Base-by-base conservation (phyloP, 2,329 filamentous ascomycete genomes). In the Cladosporium velox region DNA sequence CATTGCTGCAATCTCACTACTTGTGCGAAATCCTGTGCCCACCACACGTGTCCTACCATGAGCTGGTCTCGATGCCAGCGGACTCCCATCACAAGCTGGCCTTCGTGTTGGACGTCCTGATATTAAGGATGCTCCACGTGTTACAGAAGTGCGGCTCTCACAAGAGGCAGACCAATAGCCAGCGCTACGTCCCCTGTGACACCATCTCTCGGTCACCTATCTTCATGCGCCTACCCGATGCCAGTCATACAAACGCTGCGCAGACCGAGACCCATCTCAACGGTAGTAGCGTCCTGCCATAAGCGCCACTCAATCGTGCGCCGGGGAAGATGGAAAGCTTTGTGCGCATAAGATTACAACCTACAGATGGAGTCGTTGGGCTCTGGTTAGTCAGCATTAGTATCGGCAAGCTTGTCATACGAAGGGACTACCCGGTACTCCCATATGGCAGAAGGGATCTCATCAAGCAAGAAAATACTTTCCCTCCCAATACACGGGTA, bases 181-280 rank as follows among this genome's bases (percentile, higher is more conserved):
- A 18, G 44, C 44, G 30, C 12, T 32, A 32, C 47, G 24, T 51
- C 30, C 24, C 44, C 30, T 61, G 59, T 61, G 59, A 26, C 30
- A 51, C 21, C n/a, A 14, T 51, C 41, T n/a, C 44, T 24, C 30
- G 4, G 44, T 38, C 44, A 35, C 59, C 59, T 38, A 28, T 26
- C 47, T 32, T 21, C 59, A 61, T 61, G 59, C 59, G 26, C 26
- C n/a, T 52, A 61, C 24, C 59, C 59, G 30, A 30, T 21, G 21
- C 41, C 47, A 35, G 41, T 59, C 57, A 15, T 55, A 55, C 52
- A 55, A 55, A 55, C 52, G 28, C 52, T n/a, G 52, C n/a, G 30
- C 52, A 3, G 10, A 47, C 41, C 10, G n/a, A 24, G n/a, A 5
- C 8, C 41, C 41, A 4, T 21, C n/a, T 12, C 41, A 47, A 21